Evolutionary conservation across 2,329 filamentous ascomycete genomes (phyloP), one percentile per base, ranked within the genome.

Genomic region (Fusarium newnesense): DNA sequence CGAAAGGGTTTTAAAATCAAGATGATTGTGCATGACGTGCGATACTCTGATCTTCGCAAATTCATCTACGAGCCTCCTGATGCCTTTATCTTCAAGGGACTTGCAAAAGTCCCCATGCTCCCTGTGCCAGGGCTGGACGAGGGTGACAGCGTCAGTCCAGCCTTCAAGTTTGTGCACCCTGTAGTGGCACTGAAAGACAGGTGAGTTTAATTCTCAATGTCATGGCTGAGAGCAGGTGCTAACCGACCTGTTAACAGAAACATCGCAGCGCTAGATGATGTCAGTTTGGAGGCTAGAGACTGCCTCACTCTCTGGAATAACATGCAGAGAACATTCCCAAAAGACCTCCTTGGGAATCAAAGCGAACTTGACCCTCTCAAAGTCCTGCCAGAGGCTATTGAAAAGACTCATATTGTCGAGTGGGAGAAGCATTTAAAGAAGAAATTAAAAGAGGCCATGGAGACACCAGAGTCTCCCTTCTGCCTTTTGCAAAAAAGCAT

Each of bases 31-130:
- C 92, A 95, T 76, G 84, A 84, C 2, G 87, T 91, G 36, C 86
- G 93, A 53, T 96, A 95, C 80, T 95, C 92, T 0, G 93, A 96
- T 77, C 83, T 96, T 3, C 87, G 93, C 19, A 95, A 94, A 75
- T 95, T 93, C 74, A 80, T 90, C 39, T 94, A 93, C 79, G 80
- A 84, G 1, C 86, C 90, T 6, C 86, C 86, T 0, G 77, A 81
- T 40, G 64, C 75, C 3, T 87, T 87, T 54, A 64, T 77, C 0
- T 92, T 93, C 74, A 76, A 85, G 16, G 46, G 28, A 9, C 46
- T 49, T 1, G 28, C 46, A 49, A n/a, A 49, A 2, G 28, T 49
- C 4, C 5, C 46, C 21, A 89, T 88, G 1, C 79, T 93, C 2
- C 62, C 83, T 3, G 73, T 84, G 6, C 84, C 84, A 7, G 87